Evolutionary conservation across 116 monocot species (phyloP).

Genomic region (Cymodocea nodosa): DNA sequence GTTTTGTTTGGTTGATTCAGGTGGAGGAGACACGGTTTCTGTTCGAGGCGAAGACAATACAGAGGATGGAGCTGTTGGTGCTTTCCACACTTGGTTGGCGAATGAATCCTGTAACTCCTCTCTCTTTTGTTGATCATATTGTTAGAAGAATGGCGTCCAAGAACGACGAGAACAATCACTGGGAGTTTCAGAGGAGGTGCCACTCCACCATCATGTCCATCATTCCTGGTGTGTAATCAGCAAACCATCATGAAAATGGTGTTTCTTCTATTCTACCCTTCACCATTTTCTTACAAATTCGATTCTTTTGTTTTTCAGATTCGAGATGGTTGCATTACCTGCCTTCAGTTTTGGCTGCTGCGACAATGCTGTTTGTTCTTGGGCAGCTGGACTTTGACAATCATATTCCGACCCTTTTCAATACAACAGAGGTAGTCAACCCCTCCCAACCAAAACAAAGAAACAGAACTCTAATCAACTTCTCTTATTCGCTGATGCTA

Average conservation of each 20-base stretch:
- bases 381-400: conserved; percentile 1
- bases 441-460: no score
- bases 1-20: conserved; percentile 11
- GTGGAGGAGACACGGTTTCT: conserved; percentile 33
- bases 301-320: conserved; percentile 14
- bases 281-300: neutral
- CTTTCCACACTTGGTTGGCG: conserved; percentile 56
- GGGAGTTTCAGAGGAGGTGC: conserved; percentile 15
- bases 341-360: conserved; percentile 46
- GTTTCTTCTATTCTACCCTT: no score
- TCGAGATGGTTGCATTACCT: conserved; percentile 42
- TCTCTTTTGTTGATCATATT: conserved; percentile 28
- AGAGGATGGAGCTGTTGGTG: conserved; percentile 72
- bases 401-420: conserved; percentile 18
- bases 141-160: conserved; percentile 2
- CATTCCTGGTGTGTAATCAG: conserved; percentile 16
- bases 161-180: neutral
- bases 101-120: conserved; percentile 55
- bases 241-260: neutral
- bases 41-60: conserved; percentile 62
- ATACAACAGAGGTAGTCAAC: conserved; percentile 21
- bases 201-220: conserved; percentile 19
- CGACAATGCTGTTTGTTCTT: conserved; percentile 28
- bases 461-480: neutral
- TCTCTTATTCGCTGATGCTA: neutral